Evolutionary conservation across 108 stramenopile species (phyloP).

Genomic region (Thalassiosira profunda): DNA sequence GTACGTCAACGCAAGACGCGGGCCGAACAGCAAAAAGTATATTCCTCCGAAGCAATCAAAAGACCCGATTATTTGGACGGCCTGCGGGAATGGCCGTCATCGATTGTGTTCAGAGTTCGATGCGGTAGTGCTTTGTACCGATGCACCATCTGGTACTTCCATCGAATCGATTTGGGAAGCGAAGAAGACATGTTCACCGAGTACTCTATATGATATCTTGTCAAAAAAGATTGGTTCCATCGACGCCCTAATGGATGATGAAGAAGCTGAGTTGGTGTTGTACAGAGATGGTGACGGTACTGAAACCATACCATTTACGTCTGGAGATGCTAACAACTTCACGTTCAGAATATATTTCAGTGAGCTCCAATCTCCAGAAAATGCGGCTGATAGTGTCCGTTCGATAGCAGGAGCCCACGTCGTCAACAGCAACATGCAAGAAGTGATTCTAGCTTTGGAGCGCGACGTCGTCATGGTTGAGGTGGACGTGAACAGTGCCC

Average conservation of each 20-base stretch:
- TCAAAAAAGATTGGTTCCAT: conserved; percentile 26
- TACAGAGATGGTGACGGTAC: conserved; percentile 11
- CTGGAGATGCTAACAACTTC: background rate
- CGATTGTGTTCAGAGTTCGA: conserved; percentile 38
- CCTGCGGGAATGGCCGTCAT: conserved; percentile 6
- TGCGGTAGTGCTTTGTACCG: background rate
- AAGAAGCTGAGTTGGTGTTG: conserved; percentile 15
- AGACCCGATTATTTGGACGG: conserved; percentile 35
- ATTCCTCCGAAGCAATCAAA: conserved; percentile 7
- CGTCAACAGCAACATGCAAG: conserved; percentile 14
- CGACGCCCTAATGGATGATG: conserved; percentile 15
- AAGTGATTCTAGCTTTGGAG: conserved; percentile 23
- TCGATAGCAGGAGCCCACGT: conserved; percentile 24
- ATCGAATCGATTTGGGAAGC: conserved; percentile 37
- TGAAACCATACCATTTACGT: background rate
- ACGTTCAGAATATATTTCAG: conserved; percentile 27
- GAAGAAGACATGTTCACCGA: conserved; percentile 33
- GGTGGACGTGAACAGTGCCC: conserved; percentile 12
- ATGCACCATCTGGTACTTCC: background rate
- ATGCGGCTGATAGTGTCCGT: conserved; percentile 36
- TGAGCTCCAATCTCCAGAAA: conserved; percentile 16
- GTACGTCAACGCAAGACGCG: conserved; percentile 21
- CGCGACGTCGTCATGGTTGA: conserved; percentile 17
- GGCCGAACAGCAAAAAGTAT: background rate
- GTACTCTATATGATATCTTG: conserved; percentile 35